phyloP scores from a whole-genome alignment of 2,329 filamentous ascomycete genomes.

The Colletotrichum sp. region DNA sequence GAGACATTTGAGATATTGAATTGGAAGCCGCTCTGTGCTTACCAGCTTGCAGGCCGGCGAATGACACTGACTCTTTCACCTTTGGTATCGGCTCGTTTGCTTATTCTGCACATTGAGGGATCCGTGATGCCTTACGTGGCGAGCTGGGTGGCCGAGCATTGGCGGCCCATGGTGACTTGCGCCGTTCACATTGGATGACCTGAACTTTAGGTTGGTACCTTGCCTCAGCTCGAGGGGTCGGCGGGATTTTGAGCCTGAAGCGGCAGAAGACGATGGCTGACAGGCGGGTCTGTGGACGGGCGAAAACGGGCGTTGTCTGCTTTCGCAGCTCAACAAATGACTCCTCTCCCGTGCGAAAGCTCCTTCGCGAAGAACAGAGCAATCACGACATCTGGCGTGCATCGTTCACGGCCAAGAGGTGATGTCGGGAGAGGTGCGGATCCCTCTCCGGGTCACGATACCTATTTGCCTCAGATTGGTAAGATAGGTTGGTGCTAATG shows the following conservation, averaged over 20 bases:
- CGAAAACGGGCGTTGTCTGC: neutral
- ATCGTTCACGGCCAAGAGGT: neutral
- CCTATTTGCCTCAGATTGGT: neutral
- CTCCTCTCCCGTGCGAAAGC: neutral
- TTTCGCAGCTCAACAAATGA: neutral
- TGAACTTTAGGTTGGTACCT: conserved; percentile 14
- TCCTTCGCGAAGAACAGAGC: neutral
- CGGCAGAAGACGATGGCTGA: neutral
- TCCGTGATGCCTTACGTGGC: neutral
- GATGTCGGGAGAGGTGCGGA: conserved; percentile 14
- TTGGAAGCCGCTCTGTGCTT: neutral
- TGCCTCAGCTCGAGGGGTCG: conserved; percentile 1
- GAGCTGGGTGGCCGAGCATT: neutral
- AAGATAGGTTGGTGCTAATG: neutral
- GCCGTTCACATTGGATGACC: conserved; percentile 3
- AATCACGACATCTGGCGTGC: neutral
- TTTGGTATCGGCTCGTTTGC: neutral
- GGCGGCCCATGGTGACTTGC: neutral
- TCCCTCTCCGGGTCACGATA: conserved; percentile 4
- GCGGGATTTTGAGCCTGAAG: neutral
- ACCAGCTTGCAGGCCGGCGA: neutral
- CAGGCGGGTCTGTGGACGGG: neutral
- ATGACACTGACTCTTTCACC: neutral
- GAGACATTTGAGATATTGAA: neutral
- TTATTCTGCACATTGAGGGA: neutral